Conservation (phyloP, 202 grass and related monocot species). For the Brachypodium distachyon region DNA sequence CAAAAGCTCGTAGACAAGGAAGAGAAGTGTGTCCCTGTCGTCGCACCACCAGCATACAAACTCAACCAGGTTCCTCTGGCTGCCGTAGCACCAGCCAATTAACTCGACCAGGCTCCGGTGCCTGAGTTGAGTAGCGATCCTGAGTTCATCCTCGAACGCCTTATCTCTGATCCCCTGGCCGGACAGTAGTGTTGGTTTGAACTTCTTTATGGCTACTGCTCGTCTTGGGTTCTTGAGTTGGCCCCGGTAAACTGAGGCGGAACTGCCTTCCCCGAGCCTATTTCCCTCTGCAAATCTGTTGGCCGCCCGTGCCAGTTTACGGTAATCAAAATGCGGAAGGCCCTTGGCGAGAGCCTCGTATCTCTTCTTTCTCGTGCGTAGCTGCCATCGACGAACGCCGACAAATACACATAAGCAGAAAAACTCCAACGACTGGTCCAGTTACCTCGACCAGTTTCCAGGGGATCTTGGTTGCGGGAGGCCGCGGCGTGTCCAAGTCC, state of each 20-base stretch:
- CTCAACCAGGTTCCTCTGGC: background rate
- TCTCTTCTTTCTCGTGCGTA: background rate
- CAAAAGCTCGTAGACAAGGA: background rate
- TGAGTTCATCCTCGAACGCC: background rate
- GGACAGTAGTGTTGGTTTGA: background rate
- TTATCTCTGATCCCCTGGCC: background rate
- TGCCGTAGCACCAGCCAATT: background rate
- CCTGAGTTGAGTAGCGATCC: background rate
- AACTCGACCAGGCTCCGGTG: too few species aligned
- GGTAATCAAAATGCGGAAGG: background rate
- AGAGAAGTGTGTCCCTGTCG: background rate
- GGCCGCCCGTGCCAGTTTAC: background rate
- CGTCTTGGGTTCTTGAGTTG: background rate
- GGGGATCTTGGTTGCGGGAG: background rate
- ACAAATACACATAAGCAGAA: background rate
- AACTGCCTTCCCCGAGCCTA: background rate
- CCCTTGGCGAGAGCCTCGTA: background rate
- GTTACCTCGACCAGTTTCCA: background rate
- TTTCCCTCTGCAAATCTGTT: background rate
- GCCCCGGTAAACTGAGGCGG: background rate
- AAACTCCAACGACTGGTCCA: background rate
- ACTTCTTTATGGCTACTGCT: background rate
- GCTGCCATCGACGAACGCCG: background rate
- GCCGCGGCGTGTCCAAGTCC: rapidly evolving
- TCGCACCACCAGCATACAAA: background rate